phyloP scores from a whole-genome alignment of 2,329 filamentous ascomycete species.

The Diplodia sapinea region DNA sequence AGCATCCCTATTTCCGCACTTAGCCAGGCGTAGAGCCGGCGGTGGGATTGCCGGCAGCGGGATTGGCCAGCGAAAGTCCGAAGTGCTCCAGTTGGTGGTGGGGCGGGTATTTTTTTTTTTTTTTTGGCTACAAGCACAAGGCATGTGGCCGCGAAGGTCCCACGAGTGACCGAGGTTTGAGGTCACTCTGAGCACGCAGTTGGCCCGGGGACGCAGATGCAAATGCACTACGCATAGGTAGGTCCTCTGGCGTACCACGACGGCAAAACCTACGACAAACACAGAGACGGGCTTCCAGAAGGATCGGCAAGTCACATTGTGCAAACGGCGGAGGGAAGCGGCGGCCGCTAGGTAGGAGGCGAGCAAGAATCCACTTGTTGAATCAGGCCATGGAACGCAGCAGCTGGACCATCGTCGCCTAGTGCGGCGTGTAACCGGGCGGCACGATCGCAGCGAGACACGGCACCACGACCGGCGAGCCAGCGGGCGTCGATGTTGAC shows the following conservation, averaged over 20 bases:
- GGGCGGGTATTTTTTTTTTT: neutral
- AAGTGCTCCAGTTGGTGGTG: constrained; percentile 9
- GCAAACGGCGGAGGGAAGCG: constrained; percentile 2
- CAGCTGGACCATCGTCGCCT: constrained; percentile 4
- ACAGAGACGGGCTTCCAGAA: neutral
- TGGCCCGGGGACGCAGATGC: constrained; percentile 1
- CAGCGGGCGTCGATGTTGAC: neutral
- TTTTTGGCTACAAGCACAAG: neutral
- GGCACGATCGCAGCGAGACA: neutral
- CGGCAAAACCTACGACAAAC: constrained; percentile 3
- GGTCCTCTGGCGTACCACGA: constrained; percentile 20
- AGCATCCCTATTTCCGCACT: constrained; percentile 3
- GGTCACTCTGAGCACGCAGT: neutral
- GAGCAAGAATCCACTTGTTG: constrained; percentile 3
- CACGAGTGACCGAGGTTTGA: neutral
- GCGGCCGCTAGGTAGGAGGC: neutral
- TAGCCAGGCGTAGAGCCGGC: constrained; percentile 6
- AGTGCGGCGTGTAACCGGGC: constrained; percentile 22
- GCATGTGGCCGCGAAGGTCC: neutral
- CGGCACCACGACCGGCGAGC: neutral
- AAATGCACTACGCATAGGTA: constrained; percentile 8
- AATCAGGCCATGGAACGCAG: constrained; percentile 20
- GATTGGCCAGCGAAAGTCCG: constrained; percentile 11
- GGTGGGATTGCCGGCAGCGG: constrained; percentile 5
- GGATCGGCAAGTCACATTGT: constrained; percentile 5